These are phyloP conservation scores for Ophiostoma tasmaniense DNA, from an alignment of 2,329 filamentous ascomycete genomes.

Conservation along the genomic window DNA sequence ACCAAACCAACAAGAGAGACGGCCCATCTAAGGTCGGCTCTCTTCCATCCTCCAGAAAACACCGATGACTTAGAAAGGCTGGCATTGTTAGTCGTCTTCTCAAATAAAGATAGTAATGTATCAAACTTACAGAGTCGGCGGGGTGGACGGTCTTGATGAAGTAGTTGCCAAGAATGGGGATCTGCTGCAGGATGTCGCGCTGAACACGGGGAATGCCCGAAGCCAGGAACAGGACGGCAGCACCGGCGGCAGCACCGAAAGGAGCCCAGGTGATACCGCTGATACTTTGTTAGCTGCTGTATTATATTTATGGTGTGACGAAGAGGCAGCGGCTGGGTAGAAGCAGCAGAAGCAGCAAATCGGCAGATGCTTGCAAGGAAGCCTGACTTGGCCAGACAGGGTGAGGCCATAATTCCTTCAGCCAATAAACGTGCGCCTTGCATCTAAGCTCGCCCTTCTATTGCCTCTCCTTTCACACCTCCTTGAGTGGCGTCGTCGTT, in stretches of 20 bases:
- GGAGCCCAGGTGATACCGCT: conserved; percentile 45
- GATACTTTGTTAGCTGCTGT: conserved; percentile 1
- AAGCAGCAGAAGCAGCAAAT: neutral
- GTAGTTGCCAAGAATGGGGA: conserved; percentile 44
- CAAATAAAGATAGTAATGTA: neutral
- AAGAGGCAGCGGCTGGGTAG: neutral
- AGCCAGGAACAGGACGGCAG: conserved; percentile 51
- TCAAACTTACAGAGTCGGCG: conserved; percentile 35
- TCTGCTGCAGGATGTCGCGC: conserved; percentile 51
- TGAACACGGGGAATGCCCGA: conserved; percentile 55
- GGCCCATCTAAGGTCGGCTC: neutral
- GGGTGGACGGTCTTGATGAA: conserved; percentile 48
- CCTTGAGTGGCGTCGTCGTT: neutral
- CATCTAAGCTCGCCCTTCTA: neutral
- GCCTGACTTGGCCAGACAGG: neutral
- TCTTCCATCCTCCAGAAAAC: neutral
- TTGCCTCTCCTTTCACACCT: neutral
- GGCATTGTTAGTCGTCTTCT: neutral
- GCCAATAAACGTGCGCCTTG: neutral
- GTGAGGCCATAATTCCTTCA: neutral
- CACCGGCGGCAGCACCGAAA: conserved; percentile 50
- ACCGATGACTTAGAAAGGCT: conserved; percentile 19
- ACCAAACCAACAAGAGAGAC: neutral
- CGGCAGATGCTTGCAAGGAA: neutral
- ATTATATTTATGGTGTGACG: neutral